Percentiles rank a stretch among this genome's conserved stretches.
Conservation (phyloP, 768 basidiomycete species). For the Phlegmacium glaucopus region DNA sequence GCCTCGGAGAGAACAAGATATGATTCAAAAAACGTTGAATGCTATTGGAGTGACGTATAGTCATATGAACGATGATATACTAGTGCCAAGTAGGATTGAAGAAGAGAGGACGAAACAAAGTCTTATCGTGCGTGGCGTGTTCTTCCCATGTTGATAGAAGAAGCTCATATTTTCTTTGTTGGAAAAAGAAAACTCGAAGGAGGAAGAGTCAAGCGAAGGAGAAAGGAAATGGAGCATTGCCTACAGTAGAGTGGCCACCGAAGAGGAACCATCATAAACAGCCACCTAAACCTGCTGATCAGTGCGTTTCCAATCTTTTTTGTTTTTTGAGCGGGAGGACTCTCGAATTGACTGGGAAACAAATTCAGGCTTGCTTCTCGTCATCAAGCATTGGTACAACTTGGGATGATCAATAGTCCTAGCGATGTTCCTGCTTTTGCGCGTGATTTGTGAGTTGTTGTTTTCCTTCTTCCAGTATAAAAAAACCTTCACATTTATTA, state of each 20-base stretch:
- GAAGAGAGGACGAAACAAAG: constrained; percentile 56
- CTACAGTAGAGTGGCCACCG: constrained; percentile 62
- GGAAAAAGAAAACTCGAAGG: constrained; percentile 29
- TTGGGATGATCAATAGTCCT: constrained; percentile 54
- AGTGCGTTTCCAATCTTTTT: constrained; percentile 34
- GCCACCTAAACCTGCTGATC: constrained; percentile 43
- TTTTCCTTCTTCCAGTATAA: constrained; percentile 4
- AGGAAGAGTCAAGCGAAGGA: constrained; percentile 18
- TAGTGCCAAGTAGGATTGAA: constrained; percentile 67
- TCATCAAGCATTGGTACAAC: constrained; percentile 57
- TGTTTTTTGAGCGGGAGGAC: too few relatives aligned
- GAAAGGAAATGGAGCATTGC: constrained; percentile 23
- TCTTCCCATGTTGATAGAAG: neutral
- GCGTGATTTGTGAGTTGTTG: constrained; percentile 54
- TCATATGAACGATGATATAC: constrained; percentile 70
- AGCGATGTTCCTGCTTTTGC: constrained; percentile 57
- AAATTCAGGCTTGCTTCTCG: constrained; percentile 46
- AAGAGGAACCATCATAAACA: constrained; percentile 53
- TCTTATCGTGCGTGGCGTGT: constrained; percentile 37
- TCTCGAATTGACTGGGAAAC: too few relatives aligned
- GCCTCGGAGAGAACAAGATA: constrained; percentile 36
- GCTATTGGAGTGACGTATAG: constrained; percentile 67
- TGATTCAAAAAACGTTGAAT: constrained; percentile 51
- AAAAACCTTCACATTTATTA: constrained; percentile 12
- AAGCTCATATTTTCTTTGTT: neutral